phyloP scores from a whole-genome alignment of 257 asterid species.

The Solanum bulbocastanum region DNA sequence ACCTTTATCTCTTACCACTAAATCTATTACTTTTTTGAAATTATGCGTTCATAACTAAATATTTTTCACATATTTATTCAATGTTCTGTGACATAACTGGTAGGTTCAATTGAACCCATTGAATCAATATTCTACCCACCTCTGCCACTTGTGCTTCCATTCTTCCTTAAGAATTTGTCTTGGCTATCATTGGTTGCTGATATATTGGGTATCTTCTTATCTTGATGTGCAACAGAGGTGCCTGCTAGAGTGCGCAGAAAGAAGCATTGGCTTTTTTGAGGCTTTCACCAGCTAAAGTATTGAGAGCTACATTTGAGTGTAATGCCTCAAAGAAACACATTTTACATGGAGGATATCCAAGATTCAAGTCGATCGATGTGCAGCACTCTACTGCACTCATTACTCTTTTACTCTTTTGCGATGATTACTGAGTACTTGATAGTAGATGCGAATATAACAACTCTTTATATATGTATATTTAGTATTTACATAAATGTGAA shows the following conservation, averaged over 20 bases:
- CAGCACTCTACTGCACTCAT: neutral
- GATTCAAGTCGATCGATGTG: neutral
- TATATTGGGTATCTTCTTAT: neutral
- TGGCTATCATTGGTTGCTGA: neutral
- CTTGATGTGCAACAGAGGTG: slow-evolving; percentile 40
- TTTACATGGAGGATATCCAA: neutral
- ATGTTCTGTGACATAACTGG: neutral
- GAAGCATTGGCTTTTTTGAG: slow-evolving; percentile 75
- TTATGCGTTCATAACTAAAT: neutral
- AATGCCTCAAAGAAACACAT: neutral
- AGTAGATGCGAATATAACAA: neutral
- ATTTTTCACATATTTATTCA: neutral
- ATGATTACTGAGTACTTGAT: neutral
- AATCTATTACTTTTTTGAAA: neutral
- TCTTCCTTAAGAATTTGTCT: neutral
- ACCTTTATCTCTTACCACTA: neutral
- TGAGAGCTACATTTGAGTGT: neutral
- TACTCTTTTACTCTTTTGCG: neutral
- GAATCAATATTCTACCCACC: neutral
- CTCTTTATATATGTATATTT: neutral
- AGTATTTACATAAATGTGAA: neutral
- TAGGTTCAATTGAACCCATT: neutral
- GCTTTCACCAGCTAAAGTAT: neutral
- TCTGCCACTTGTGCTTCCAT: neutral
- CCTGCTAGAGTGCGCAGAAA: slow-evolving; percentile 50